These are phyloP conservation scores for Brasenia schreberi DNA, from an alignment of 164 flowering plant genomes.

Conservation along the genomic window DNA sequence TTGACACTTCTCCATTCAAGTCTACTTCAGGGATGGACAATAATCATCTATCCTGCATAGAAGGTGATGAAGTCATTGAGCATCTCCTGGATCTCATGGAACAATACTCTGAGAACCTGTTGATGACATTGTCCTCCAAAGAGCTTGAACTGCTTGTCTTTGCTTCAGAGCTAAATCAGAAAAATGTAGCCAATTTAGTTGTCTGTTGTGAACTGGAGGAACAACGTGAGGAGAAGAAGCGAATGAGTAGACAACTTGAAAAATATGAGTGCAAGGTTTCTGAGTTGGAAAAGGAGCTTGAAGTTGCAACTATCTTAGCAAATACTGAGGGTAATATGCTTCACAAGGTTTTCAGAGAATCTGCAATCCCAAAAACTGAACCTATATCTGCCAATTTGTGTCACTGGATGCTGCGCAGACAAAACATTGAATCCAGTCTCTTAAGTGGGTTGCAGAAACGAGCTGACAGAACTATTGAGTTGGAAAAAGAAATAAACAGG, in stretches of 20 bases:
- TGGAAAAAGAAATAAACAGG: constrained; percentile 16
- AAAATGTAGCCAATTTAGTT: neutral
- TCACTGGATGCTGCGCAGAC: neutral
- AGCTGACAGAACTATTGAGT: constrained; percentile 18
- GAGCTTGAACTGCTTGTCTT: constrained; percentile 46
- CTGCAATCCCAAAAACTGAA: neutral
- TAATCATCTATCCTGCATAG: neutral
- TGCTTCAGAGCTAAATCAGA: constrained; percentile 29
- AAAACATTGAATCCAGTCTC: neutral
- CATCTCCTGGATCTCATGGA: constrained; percentile 16
- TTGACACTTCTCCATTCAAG: neutral
- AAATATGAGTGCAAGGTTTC: neutral
- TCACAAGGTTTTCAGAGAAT: neutral
- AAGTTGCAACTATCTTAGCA: neutral
- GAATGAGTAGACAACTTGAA: neutral
- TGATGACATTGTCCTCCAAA: constrained; percentile 28
- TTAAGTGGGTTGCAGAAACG: constrained; percentile 12
- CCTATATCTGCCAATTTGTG: neutral
- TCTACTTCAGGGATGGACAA: neutral
- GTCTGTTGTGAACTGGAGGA: neutral
- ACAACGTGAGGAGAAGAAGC: neutral
- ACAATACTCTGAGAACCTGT: constrained; percentile 28
- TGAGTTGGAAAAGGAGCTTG: neutral
- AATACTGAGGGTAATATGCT: neutral
- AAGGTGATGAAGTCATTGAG: constrained; percentile 2